Evolutionary conservation across 2,329 filamentous ascomycete genomes (phyloP).

Genomic region (Cladosporium colombiae): DNA sequence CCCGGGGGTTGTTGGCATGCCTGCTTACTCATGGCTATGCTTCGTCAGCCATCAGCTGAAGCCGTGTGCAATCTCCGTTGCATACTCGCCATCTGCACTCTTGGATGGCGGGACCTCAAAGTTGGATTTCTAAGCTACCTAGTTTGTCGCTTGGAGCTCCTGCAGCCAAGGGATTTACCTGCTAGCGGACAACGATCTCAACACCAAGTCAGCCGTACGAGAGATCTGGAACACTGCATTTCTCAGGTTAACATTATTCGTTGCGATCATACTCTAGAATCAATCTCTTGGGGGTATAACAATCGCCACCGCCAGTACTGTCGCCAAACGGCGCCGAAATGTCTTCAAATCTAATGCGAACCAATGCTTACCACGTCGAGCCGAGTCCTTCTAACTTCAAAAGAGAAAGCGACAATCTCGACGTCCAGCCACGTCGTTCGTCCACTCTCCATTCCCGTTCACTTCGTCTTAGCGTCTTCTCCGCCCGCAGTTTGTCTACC

Average conservation of each 20-base stretch:
- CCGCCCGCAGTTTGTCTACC: background rate
- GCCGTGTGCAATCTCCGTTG: background rate
- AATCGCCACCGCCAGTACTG: background rate
- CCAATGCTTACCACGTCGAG: background rate
- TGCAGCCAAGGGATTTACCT: background rate
- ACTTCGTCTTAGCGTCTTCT: constrained; percentile 15
- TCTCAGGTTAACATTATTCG: background rate
- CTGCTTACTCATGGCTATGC: background rate
- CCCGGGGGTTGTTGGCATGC: background rate
- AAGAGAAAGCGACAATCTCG: background rate
- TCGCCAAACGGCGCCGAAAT: background rate
- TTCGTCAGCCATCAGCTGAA: background rate
- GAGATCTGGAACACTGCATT: no score
- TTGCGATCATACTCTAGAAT: background rate
- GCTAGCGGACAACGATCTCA: background rate
- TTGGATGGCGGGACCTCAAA: background rate
- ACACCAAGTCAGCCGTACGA: background rate
- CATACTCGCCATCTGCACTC: background rate
- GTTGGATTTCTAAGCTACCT: background rate
- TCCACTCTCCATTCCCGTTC: background rate
- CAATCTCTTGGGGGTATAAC: background rate
- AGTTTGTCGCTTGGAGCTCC: background rate
- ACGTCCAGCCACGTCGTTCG: background rate
- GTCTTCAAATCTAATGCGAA: background rate
- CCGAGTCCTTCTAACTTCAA: background rate